A percentile compares a stretch with the other conserved stretches of the same genome.
Evolutionary conservation across 345 rosid species (phyloP).

Genomic region (Rhodamnia rubescens): DNA sequence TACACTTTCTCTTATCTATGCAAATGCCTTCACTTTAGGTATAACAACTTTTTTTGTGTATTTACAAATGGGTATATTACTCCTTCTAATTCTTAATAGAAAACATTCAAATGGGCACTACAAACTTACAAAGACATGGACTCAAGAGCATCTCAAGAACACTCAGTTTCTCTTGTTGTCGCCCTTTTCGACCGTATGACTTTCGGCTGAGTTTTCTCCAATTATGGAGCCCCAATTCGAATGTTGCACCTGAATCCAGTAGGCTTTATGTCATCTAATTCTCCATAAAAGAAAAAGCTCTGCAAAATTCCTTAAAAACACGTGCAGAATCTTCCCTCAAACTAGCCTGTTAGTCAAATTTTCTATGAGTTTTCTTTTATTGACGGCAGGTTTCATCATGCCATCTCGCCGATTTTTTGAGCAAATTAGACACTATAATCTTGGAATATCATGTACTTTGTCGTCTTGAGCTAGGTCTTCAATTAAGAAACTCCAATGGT

Average conservation of each 20-base stretch:
- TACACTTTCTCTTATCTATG: background rate
- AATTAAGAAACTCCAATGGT: background rate
- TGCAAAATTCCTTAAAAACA: background rate
- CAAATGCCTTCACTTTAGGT: background rate
- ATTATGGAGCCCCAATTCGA: background rate
- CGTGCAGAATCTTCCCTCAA: background rate
- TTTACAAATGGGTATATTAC: background rate
- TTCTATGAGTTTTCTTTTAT: background rate
- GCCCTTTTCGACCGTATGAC: background rate
- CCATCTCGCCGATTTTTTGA: background rate
- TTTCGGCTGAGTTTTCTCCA: background rate
- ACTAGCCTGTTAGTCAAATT: background rate
- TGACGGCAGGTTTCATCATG: background rate
- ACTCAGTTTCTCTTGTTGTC: background rate
- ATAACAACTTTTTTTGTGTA: background rate
- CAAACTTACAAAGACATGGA: background rate
- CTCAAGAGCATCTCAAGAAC: background rate
- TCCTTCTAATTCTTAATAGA: background rate
- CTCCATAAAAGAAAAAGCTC: background rate
- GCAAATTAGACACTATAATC: background rate
- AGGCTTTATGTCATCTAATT: background rate
- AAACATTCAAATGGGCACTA: background rate
- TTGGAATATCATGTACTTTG: background rate
- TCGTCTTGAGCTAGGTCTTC: background rate
- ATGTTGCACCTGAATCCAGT: background rate